Evolutionary conservation across 305 asterid species (phyloP), one percentile per base, ranked within the genome.

Genomic region (Galium porrigens): DNA sequence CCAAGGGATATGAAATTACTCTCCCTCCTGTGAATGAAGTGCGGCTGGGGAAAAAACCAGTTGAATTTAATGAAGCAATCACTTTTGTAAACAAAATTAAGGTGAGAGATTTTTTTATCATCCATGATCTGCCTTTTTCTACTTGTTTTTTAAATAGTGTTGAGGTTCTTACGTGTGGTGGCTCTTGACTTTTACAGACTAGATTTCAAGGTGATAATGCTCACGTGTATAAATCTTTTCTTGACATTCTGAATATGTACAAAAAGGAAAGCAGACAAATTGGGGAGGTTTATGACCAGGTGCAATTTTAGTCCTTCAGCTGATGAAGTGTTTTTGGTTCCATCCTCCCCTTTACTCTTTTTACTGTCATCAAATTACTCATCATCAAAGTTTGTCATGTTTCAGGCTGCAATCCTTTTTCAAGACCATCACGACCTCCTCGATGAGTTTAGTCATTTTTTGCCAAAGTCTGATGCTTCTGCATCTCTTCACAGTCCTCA

Each of bases 341-440:
- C 67, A 17, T 18, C n/a, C 42, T 32, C 57, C 34, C 30, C 39
- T 37, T 52, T 60, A 27, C 42, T 55, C 30, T 12, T n/a, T 14
- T 10, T 25, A 29, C 52, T 30, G 36, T 33, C 48, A 22, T 29
- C 27, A 14, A 63, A 55, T 22, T 15, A 44, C 10, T 15, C 33
- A 20, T 63, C 15, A 63, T 61, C 27, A 64, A 18, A 33, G 51
- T 18, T n/a, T 25, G 33, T 65, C 15, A 6, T 61, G 80, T 82
- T 77, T 79, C 77, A 94, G 99, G 96, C 90, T 73, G 81, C 94
- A 64, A 77, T 77, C 81, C 96, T 94, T 68, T 86, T 94, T 74
- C 81, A 74, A 66, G 86, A 81, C 75, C 94, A 94, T 65, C 76
- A 79, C 68, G 99, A 94, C 82, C 85, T 90, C 58, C 99, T 94